These are phyloP conservation scores for Penicillium concentricum DNA, from an alignment of 2,329 filamentous ascomycete species.

Conservation along the genomic window DNA sequence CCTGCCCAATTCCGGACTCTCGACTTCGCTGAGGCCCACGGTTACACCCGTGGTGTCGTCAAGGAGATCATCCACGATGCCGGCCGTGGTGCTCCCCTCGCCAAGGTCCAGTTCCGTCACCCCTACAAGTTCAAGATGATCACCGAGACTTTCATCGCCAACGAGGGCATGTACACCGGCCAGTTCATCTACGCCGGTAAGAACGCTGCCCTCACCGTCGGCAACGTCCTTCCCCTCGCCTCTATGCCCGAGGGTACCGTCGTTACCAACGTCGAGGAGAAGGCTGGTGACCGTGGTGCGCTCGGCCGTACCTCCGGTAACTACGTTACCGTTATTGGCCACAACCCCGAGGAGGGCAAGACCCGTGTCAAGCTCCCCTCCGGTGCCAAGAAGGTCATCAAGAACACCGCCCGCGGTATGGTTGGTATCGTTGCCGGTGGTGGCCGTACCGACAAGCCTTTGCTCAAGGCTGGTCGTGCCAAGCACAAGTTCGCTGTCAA, in stretches of 20 bases:
- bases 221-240: slow-evolving; percentile 92
- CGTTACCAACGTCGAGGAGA: slow-evolving; percentile 98
- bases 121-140: slow-evolving; percentile 97
- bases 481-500: slow-evolving; percentile 99
- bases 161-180: slow-evolving; percentile 99
- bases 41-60: slow-evolving; percentile 95
- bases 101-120: slow-evolving; percentile 94
- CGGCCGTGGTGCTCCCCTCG: slow-evolving; percentile 95
- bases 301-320: slow-evolving; percentile 97
- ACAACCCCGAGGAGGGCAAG: slow-evolving; percentile 99
- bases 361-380: slow-evolving; percentile 99
- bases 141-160: slow-evolving; percentile 99
- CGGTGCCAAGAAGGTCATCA: slow-evolving; percentile 98
- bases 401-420: slow-evolving; percentile 92
- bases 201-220: slow-evolving; percentile 94
- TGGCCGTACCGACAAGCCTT: slow-evolving; percentile 98
- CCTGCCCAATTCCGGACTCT: slow-evolving; percentile 94
- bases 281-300: slow-evolving; percentile 92
- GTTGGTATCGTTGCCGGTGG: slow-evolving; percentile 99
- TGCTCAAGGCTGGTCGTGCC: slow-evolving; percentile 98
- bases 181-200: slow-evolving; percentile 99
- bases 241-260: slow-evolving; percentile 99
- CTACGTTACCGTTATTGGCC: slow-evolving; percentile 97
- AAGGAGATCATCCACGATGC: slow-evolving; percentile 99
- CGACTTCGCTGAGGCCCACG: slow-evolving; percentile 96